Conservation (phyloP, 2,329 filamentous ascomycete species). For the Aspergillus texensis region DNA sequence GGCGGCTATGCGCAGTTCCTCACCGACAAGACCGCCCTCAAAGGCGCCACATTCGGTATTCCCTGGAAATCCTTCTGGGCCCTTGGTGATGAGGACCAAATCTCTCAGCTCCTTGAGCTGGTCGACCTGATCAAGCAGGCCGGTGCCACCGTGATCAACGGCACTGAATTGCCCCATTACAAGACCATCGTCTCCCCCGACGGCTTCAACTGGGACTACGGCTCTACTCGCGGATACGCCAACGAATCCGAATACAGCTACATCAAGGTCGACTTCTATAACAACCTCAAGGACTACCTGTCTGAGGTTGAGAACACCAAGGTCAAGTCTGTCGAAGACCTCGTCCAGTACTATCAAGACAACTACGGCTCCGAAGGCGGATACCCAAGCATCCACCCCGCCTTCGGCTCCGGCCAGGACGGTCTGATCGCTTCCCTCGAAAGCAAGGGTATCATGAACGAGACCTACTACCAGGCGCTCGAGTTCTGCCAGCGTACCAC, state of each 20-base stretch:
- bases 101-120: slow-evolving; percentile 53
- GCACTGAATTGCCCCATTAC: slow-evolving; percentile 68
- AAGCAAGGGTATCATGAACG: slow-evolving; percentile 63
- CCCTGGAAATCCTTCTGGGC: slow-evolving; percentile 75
- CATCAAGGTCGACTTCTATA: slow-evolving; percentile 65
- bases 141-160: slow-evolving; percentile 70
- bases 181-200: slow-evolving; percentile 64
- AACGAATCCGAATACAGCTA: slow-evolving; percentile 76
- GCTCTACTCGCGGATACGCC: slow-evolving; percentile 61
- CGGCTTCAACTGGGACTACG: slow-evolving; percentile 77
- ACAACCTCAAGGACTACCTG: slow-evolving; percentile 67
- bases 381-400: slow-evolving; percentile 61
- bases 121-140: slow-evolving; percentile 59
- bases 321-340: slow-evolving; percentile 63
- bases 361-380: slow-evolving; percentile 71
- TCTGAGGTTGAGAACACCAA: slow-evolving; percentile 63
- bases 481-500: slow-evolving; percentile 61
- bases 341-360: slow-evolving; percentile 65
- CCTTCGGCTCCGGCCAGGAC: slow-evolving; percentile 72
- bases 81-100: slow-evolving; percentile 60
- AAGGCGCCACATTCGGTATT: slow-evolving; percentile 67
- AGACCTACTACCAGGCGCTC: slow-evolving; percentile 69
- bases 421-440: slow-evolving; percentile 66
- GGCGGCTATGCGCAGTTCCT: slow-evolving; percentile 63
- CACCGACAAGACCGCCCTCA: slow-evolving; percentile 55